These are phyloP conservation scores for Arctium lappa DNA, from an alignment of 129 eudicot species.

Conservation along the genomic window DNA sequence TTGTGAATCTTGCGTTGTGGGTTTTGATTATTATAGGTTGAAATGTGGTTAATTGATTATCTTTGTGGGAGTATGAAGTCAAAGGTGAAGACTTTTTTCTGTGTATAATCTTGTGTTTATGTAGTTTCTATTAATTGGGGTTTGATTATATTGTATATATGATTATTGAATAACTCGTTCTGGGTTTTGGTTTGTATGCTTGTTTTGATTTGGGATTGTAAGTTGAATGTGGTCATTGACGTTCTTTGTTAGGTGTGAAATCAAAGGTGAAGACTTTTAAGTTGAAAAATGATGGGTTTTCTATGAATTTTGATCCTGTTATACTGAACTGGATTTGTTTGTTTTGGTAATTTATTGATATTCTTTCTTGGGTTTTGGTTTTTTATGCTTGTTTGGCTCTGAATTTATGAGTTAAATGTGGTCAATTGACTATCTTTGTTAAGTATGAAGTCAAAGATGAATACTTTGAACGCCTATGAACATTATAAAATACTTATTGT, in stretches of 20 bases:
- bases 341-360: not conserved
- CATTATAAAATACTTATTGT: not conserved
- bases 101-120: not conserved
- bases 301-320: not conserved
- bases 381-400: not conserved
- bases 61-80: not conserved
- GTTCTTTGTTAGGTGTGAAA: not conserved
- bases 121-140: constrained; percentile 9
- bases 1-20: not conserved
- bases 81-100: not conserved
- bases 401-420: not conserved
- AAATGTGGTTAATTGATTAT: constrained; percentile 1
- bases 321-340: constrained; percentile 14
- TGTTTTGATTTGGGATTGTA: not conserved
- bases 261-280: not conserved
- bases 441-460: not conserved
- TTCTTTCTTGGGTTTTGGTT: not conserved
- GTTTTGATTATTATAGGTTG: constrained; percentile 4
- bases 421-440: not conserved
- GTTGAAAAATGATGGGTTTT: not conserved
- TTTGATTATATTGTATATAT: constrained; percentile 8
- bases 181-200: not conserved
- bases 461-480: not conserved
- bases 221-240: not conserved
- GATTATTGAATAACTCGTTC: not conserved